A percentile compares a stretch with the other conserved stretches of the same genome.
Evolutionary conservation across 129 eudicot genomes (phyloP).

Genomic region (Rutidosis leptorrhynchoides): DNA sequence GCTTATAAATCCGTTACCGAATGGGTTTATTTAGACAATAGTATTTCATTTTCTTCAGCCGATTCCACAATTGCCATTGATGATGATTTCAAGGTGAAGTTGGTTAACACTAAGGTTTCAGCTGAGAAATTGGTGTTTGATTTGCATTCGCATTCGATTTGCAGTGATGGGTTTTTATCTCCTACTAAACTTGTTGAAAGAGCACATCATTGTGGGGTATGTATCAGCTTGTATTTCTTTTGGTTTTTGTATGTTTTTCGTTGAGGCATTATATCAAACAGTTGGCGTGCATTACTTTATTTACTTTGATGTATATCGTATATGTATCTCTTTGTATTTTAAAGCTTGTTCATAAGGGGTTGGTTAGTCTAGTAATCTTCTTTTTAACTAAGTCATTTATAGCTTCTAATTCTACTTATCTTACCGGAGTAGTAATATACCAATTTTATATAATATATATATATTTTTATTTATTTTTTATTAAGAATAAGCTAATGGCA

Average conservation of each 20-base stretch:
- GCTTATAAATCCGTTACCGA: slow-evolving; percentile 75
- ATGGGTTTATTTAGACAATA: slow-evolving; percentile 70
- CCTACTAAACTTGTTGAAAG: slow-evolving; percentile 84
- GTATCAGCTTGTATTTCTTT: slow-evolving; percentile 25
- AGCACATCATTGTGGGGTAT: slow-evolving; percentile 94
- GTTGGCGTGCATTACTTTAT: slow-evolving; percentile 18
- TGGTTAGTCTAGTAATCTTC: slow-evolving; percentile 1
- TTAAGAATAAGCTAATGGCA: too few species aligned
- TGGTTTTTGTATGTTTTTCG: background rate
- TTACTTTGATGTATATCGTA: background rate
- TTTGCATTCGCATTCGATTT: slow-evolving; percentile 77
- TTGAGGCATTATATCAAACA: slow-evolving; percentile 24
- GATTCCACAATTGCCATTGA: slow-evolving; percentile 28
- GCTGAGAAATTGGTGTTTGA: slow-evolving; percentile 83
- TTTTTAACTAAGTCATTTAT: background rate
- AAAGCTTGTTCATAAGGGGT: background rate
- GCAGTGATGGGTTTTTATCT: slow-evolving; percentile 93
- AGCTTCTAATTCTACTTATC: background rate
- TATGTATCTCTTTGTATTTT: background rate
- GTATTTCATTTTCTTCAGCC: background rate
- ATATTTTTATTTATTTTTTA: too few species aligned
- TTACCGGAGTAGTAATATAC: background rate
- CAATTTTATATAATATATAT: too few species aligned
- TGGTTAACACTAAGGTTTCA: slow-evolving; percentile 44
- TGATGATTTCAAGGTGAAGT: slow-evolving; percentile 55